Evolutionary conservation across 345 rosid genomes (phyloP).

Genomic region (Carallia brachiata): DNA sequence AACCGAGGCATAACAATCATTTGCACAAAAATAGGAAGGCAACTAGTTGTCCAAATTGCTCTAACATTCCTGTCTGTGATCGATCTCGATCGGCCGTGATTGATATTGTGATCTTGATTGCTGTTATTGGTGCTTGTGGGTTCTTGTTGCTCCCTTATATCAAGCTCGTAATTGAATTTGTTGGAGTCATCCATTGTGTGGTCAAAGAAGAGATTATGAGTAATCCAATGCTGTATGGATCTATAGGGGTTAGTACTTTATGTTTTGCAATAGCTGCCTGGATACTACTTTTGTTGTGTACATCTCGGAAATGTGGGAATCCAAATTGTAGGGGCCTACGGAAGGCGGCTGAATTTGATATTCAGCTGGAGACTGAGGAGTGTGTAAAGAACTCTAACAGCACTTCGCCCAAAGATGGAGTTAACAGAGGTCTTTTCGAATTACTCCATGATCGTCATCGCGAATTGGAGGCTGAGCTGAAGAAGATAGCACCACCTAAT

Average conservation of each 20-base stretch:
- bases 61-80: slow-evolving; percentile 47
- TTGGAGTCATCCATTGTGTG: slow-evolving; percentile 41
- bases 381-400: slow-evolving; percentile 60
- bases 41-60: slow-evolving; percentile 36
- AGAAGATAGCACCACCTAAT: slow-evolving; percentile 80
- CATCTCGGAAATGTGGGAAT: slow-evolving; percentile 70
- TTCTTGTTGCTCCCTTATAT: slow-evolving; percentile 70
- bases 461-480: slow-evolving; percentile 66
- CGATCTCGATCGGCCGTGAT: slow-evolving; percentile 70
- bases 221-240: slow-evolving; percentile 63
- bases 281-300: slow-evolving; percentile 50
- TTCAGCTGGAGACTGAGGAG: slow-evolving; percentile 89
- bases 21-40: slow-evolving; percentile 33
- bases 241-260: slow-evolving; percentile 58
- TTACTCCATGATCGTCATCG: slow-evolving; percentile 69
- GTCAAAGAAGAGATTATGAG: slow-evolving; percentile 61
- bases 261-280: slow-evolving; percentile 64
- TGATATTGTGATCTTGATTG: slow-evolving; percentile 68
- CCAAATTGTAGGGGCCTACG: slow-evolving; percentile 80
- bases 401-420: slow-evolving; percentile 37
- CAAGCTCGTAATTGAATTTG: slow-evolving; percentile 43
- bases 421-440: slow-evolving; percentile 58
- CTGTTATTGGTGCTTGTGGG: slow-evolving; percentile 69
- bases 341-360: slow-evolving; percentile 80
- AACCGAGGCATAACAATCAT: slow-evolving; percentile 43